phyloP scores from a whole-genome alignment of 345 rosid species.

The Toxicodendron radicans region DNA sequence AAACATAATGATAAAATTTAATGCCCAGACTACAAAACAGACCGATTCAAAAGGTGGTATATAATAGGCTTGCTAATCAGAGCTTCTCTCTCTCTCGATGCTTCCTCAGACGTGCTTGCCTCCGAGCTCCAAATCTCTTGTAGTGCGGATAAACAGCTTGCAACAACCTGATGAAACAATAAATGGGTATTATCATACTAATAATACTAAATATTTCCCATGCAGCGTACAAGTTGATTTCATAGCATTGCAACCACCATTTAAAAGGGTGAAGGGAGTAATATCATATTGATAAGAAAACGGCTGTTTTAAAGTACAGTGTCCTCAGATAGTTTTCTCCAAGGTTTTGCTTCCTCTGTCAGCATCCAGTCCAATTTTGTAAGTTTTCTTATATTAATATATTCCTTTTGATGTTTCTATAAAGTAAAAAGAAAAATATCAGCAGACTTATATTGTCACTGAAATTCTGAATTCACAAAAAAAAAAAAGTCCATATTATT shows the following conservation, averaged over 20 bases:
- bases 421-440: too few relatives aligned
- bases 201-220: background rate
- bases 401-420: too few relatives aligned
- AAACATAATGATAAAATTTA: conserved; percentile 2
- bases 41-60: conserved; percentile 80
- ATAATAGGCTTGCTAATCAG: conserved; percentile 76
- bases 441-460: background rate
- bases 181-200: conserved; percentile 5
- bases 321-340: too few relatives aligned
- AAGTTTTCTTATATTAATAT: too few relatives aligned
- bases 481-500: background rate
- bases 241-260: background rate
- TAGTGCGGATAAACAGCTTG: conserved; percentile 81
- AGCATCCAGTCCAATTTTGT: too few relatives aligned
- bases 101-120: conserved; percentile 86
- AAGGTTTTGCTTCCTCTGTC: too few relatives aligned
- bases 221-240: background rate
- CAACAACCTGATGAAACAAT: conserved; percentile 66
- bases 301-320: too few relatives aligned
- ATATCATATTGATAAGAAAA: background rate
- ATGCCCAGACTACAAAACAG: conserved; percentile 22
- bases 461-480: background rate
- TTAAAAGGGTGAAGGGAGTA: background rate
- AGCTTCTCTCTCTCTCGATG: conserved; percentile 76
- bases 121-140: conserved; percentile 97